Percentiles rank a stretch among this genome's conserved stretches.
Evolutionary conservation across 2,329 filamentous ascomycete genomes (phyloP).

Genomic region (Cladosporium cucumerinum): DNA sequence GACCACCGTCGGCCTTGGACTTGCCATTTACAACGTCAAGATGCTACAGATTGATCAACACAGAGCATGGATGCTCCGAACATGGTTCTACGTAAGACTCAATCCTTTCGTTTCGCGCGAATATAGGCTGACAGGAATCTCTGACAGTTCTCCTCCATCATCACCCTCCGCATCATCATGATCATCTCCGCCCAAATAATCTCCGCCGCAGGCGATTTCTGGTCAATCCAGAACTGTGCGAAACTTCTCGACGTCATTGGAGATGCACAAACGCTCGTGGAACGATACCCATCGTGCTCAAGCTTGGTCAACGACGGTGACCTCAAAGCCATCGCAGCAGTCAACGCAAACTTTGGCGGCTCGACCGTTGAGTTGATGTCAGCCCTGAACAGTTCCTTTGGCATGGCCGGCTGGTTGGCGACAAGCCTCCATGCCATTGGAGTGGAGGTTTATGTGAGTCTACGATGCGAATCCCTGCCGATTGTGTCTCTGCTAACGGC

Average conservation of each 20-base stretch:
- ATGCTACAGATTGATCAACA: constrained; percentile 61
- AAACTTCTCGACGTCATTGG: constrained; percentile 34
- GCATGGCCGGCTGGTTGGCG: constrained; percentile 53
- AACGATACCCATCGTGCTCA: constrained; percentile 46
- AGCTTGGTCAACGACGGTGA: constrained; percentile 28
- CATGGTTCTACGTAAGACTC: constrained; percentile 22
- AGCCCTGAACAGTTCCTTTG: constrained; percentile 49
- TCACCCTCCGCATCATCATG: constrained; percentile 52
- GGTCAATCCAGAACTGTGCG: constrained; percentile 9
- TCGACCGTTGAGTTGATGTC: constrained; percentile 39
- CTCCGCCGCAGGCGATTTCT: constrained; percentile 38
- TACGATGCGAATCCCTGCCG: too few species aligned
- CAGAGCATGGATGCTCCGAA: constrained; percentile 61
- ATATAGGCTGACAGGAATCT: background rate
- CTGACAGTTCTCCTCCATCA: constrained; percentile 42
- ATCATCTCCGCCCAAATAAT: constrained; percentile 40
- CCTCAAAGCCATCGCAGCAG: constrained; percentile 34
- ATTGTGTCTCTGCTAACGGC: background rate
- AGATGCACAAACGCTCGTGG: constrained; percentile 25
- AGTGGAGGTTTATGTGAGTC: constrained; percentile 44
- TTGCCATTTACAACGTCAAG: constrained; percentile 58
- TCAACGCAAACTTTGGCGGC: constrained; percentile 30
- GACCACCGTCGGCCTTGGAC: constrained; percentile 42
- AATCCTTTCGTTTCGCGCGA: too few species aligned
- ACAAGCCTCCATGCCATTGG: constrained; percentile 49